Percentiles rank a stretch among this genome's conserved stretches.
Evolutionary conservation across 805 yeast species (phyloP).

Genomic region (Teunomyces funiuensis): DNA sequence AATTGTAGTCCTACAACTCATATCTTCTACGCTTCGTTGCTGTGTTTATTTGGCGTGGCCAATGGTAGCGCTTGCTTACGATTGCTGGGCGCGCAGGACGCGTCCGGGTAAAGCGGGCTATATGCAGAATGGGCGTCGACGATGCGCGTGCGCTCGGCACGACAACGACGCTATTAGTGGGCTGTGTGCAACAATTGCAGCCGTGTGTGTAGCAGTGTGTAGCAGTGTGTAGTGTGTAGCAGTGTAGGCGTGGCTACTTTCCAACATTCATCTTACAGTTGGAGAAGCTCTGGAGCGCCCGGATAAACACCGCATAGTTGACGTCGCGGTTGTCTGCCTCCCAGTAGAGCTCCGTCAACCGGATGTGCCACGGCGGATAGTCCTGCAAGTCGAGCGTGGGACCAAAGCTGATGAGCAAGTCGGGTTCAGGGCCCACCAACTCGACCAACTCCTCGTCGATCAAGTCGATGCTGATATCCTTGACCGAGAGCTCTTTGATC

Average conservation of each 20-base stretch:
- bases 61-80: too few relatives aligned
- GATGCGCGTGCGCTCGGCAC: neutral
- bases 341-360: conserved; percentile 89
- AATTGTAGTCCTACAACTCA: too few relatives aligned
- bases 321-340: conserved; percentile 83
- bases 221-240: too few relatives aligned
- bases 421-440: conserved; percentile 91
- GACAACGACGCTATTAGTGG: too few relatives aligned
- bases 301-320: conserved; percentile 75
- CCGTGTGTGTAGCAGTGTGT: too few relatives aligned
- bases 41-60: too few relatives aligned
- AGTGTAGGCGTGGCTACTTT: conserved; percentile 40
- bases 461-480: conserved; percentile 71
- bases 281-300: conserved; percentile 75
- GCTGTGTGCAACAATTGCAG: too few relatives aligned
- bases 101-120: conserved; percentile 4
- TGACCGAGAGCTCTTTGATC: conserved; percentile 55
- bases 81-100: conserved; percentile 1
- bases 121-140: neutral
- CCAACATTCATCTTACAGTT: conserved; percentile 88
- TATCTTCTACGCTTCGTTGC: too few relatives aligned
- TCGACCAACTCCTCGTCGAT: conserved; percentile 73
- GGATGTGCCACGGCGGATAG: conserved; percentile 96
- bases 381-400: conserved; percentile 90
- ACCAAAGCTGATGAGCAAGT: conserved; percentile 77